Evolutionary conservation across 2,329 filamentous ascomycete species (phyloP).

Genomic region (Fusarium acutatum): DNA sequence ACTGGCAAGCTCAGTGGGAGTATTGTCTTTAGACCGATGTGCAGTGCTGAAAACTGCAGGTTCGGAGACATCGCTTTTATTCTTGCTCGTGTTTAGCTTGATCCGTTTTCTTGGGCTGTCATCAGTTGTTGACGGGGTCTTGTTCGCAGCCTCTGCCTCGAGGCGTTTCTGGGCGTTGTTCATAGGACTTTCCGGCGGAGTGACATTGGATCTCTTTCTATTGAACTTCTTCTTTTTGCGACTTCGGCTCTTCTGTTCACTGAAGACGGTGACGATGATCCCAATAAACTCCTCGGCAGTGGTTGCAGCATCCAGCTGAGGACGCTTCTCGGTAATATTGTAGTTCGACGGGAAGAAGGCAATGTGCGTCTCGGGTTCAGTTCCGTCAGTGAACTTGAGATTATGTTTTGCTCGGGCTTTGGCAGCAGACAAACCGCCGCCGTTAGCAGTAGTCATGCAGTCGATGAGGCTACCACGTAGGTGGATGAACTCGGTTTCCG

Average conservation of each 20-base stretch:
- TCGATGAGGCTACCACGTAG: slow-evolving; percentile 18
- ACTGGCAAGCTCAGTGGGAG: background rate
- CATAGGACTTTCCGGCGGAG: slow-evolving; percentile 3
- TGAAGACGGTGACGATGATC: slow-evolving; percentile 8
- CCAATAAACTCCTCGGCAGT: slow-evolving; percentile 20
- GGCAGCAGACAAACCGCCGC: slow-evolving; percentile 19
- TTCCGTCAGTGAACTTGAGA: slow-evolving; percentile 34
- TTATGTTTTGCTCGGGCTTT: slow-evolving; percentile 19
- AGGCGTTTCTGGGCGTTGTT: slow-evolving; percentile 17
- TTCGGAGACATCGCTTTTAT: background rate
- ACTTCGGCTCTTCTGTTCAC: slow-evolving; percentile 21
- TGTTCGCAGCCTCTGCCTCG: background rate
- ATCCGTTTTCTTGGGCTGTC: slow-evolving; percentile 5
- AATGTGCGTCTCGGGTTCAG: slow-evolving; percentile 6
- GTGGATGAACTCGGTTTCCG: slow-evolving; percentile 18
- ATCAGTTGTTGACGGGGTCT: background rate
- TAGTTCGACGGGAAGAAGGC: slow-evolving; percentile 12
- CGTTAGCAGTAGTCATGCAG: slow-evolving; percentile 3
- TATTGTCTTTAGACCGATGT: background rate
- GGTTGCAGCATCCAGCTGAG: slow-evolving; percentile 1
- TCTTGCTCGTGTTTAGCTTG: background rate
- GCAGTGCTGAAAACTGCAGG: background rate
- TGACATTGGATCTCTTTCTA: slow-evolving; percentile 1
- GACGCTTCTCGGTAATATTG: background rate
- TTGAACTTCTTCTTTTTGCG: background rate